Conservation (phyloP, 1,284 basidiomycete genomes). For the Xerocomus nothofagi region DNA sequence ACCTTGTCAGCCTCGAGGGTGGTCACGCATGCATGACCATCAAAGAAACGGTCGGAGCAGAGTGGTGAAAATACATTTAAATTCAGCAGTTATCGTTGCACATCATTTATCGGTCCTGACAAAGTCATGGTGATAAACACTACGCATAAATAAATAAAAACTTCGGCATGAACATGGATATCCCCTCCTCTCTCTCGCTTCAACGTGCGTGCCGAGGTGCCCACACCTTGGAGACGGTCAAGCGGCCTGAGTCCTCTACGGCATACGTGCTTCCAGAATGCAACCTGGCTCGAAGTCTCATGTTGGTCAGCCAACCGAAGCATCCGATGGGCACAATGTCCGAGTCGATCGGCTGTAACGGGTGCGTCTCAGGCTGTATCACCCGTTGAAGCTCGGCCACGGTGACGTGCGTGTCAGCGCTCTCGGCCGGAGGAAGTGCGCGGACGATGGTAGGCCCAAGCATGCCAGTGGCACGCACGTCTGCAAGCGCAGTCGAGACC, state of each 20-base stretch:
- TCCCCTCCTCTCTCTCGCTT: too few species aligned
- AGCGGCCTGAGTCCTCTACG: conserved; percentile 15
- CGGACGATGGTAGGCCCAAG: conserved; percentile 23
- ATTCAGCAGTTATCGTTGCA: too few species aligned
- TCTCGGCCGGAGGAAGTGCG: conserved; percentile 17
- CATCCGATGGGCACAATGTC: conserved; percentile 19
- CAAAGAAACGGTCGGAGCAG: too few species aligned
- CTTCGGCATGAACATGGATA: too few species aligned
- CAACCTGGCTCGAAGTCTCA: conserved; percentile 10
- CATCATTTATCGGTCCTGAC: too few species aligned
- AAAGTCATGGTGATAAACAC: too few species aligned
- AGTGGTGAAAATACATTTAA: too few species aligned
- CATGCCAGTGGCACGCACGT: conserved; percentile 31
- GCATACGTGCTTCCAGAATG: background rate
- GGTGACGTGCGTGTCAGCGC: background rate
- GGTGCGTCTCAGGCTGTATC: conserved; percentile 27
- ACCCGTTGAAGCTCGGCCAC: conserved; percentile 12
- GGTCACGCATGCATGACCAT: conserved; percentile 33
- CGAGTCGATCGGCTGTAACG: conserved; percentile 29
- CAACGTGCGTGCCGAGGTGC: conserved; percentile 4
- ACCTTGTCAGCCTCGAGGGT: conserved; percentile 31
- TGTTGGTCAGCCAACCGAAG: conserved; percentile 19
- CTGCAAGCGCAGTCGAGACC: conserved; percentile 21
- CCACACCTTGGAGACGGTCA: conserved; percentile 22
- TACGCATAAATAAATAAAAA: too few species aligned